Evolutionary conservation across 352 stramenopile genomes (phyloP).

Genomic region (Plasmopara muralis): DNA sequence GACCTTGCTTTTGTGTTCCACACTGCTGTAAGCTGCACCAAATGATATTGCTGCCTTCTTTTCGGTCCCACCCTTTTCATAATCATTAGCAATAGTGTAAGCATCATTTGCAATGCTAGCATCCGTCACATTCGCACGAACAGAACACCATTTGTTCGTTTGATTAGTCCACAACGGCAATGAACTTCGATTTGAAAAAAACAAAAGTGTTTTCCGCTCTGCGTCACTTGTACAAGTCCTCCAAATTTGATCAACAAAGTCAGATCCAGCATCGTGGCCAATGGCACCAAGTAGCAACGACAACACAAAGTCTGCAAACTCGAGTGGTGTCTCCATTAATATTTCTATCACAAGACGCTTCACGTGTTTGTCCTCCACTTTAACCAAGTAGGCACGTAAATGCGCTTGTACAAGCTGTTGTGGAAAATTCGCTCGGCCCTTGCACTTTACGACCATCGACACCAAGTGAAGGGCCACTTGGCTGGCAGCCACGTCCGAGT

Average conservation of each 20-base stretch:
- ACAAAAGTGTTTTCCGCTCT: constrained; percentile 27
- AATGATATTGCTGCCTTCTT: background rate
- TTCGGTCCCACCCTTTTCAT: background rate
- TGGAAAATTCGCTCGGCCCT: constrained; percentile 45
- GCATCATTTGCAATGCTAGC: background rate
- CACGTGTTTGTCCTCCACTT: constrained; percentile 7
- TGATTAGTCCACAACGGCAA: constrained; percentile 19
- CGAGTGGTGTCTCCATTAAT: constrained; percentile 39
- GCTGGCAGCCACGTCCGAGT: constrained; percentile 12
- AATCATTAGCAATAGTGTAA: background rate
- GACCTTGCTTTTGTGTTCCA: background rate
- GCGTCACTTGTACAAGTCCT: constrained; percentile 24
- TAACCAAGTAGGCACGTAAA: constrained; percentile 35
- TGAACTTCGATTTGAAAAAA: constrained; percentile 19
- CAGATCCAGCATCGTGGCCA: constrained; percentile 3
- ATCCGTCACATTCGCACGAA: constrained; percentile 14
- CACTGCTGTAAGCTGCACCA: background rate
- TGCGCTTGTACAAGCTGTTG: constrained; percentile 62
- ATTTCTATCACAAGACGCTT: constrained; percentile 45
- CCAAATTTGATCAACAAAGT: constrained; percentile 28
- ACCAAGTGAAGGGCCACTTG: constrained; percentile 47
- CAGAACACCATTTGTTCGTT: constrained; percentile 15
- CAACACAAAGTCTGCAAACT: constrained; percentile 49
- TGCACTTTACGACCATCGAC: constrained; percentile 60
- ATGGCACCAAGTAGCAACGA: constrained; percentile 30